These are phyloP conservation scores for Aspergillus leporis DNA, from an alignment of 495 filamentous ascomycete genomes.

Conservation along the genomic window DNA sequence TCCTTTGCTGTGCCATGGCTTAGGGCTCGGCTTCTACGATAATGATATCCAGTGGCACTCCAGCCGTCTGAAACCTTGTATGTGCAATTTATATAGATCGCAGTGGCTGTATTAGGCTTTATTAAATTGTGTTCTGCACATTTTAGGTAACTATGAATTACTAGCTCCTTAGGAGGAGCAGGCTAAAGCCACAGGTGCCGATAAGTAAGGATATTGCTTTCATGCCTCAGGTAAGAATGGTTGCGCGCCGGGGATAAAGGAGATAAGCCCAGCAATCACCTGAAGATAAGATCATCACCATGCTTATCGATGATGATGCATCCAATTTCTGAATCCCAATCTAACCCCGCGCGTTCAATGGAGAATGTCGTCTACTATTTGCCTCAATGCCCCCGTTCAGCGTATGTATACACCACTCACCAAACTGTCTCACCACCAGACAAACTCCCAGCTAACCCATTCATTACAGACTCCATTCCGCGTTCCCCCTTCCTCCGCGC, in stretches of 20 bases:
- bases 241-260: background rate
- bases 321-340: background rate
- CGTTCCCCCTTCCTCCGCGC: conserved; percentile 29
- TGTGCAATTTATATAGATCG: too few species aligned
- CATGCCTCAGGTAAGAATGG: background rate
- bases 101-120: too few species aligned
- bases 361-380: background rate
- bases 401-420: background rate
- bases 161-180: too few species aligned
- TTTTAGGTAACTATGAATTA: too few species aligned
- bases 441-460: background rate
- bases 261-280: background rate
- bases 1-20: too few species aligned
- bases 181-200: too few species aligned
- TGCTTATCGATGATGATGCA: background rate
- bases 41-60: too few species aligned
- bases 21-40: too few species aligned
- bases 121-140: too few species aligned
- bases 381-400: conserved; percentile 13
- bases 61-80: too few species aligned
- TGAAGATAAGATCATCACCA: background rate
- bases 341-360: background rate
- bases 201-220: background rate
- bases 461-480: conserved; percentile 34
- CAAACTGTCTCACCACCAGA: background rate